A percentile compares a stretch with the other conserved stretches of the same genome.
Conservation (phyloP, 805 yeast genomes). For the Candida sithepensis region DNA sequence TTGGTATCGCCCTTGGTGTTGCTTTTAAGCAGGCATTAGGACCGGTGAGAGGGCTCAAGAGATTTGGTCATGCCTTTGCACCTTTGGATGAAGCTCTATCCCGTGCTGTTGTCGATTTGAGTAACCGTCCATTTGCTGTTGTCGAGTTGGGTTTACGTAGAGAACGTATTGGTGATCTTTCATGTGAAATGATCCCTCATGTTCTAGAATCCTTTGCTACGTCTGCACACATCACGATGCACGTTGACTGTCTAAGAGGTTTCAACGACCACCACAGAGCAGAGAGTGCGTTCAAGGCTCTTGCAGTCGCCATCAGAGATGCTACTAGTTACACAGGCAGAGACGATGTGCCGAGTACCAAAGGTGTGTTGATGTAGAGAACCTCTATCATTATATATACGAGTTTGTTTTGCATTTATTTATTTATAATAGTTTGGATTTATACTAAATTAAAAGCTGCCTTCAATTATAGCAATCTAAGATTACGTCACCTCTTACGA, state of each 20-base stretch:
- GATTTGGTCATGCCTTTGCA: slow-evolving; percentile 92
- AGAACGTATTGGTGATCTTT: slow-evolving; percentile 88
- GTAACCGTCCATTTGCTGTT: slow-evolving; percentile 90
- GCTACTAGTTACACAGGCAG: slow-evolving; percentile 81
- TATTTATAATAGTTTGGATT: too few relatives aligned
- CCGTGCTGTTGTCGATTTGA: slow-evolving; percentile 92
- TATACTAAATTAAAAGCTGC: too few relatives aligned
- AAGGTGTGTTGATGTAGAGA: slow-evolving; percentile 82
- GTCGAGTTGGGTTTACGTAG: slow-evolving; percentile 86
- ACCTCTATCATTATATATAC: background rate
- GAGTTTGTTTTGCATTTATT: background rate
- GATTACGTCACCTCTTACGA: too few relatives aligned
- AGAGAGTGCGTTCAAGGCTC: slow-evolving; percentile 93
- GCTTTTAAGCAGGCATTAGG: slow-evolving; percentile 92
- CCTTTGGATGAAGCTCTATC: slow-evolving; percentile 96
- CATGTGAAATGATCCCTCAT: slow-evolving; percentile 98
- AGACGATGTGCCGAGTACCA: slow-evolving; percentile 91
- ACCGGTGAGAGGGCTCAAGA: slow-evolving; percentile 80
- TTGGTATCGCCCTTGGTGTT: slow-evolving; percentile 85
- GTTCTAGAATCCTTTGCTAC: slow-evolving; percentile 92
- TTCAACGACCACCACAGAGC: slow-evolving; percentile 95
- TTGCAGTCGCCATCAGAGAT: slow-evolving; percentile 88
- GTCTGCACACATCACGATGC: slow-evolving; percentile 85
- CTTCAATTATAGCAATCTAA: too few relatives aligned
- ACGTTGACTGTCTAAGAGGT: slow-evolving; percentile 92